Base-by-base conservation (phyloP, 2,329 filamentous ascomycete genomes). In the Knoxdaviesia proteae region DNA sequence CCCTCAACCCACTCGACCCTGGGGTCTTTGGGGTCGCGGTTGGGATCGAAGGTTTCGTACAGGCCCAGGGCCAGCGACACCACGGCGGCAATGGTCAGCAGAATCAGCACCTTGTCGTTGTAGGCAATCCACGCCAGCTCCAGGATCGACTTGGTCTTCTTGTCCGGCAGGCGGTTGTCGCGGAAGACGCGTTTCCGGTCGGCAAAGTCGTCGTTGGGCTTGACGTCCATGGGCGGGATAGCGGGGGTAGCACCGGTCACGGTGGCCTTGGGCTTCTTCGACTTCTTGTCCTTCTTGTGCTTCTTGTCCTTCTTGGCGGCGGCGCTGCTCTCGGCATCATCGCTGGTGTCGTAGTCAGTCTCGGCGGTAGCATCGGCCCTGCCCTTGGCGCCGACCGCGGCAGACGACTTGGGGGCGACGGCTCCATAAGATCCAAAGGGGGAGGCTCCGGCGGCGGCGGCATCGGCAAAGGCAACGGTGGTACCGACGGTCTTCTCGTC, bases 61-160 rank as follows among this genome's bases (percentile, higher is more conserved):
- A 84, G 60, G 7, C 80, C 79, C 7, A 84, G 61, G 6, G 73
- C 74, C 6, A 84, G 58, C 0, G 78, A 84, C 7, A 84, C 66
- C 7, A 76, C 61, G 1, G 79, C 80, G 7, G 79, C 79, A 34
- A 74, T 65, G 0, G 77, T 79, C 46, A 84, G 60, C 5, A 84
- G 59, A 36, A 84, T 77, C 36, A 84, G 68, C 34, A 84, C 74
- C 48, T 79, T 80, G 57, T 84, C 80, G 49, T 82, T 79, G 55
- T 80, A 81, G 3, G 78, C 76, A 47, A 69, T 69, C 77, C 77
- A 83, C 45, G 76, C 64, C 6, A 81, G 53, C 45, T 60, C 61
- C 53, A 71, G 64, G 36, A 80, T 64, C 2, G 69, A 66, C 7
- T 70, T 72, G 0, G 69, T 61, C 49, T 75, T 73, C 49, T 76